Conservation (phyloP, 345 rosid genomes). For the Lumnitzera racemosa region DNA sequence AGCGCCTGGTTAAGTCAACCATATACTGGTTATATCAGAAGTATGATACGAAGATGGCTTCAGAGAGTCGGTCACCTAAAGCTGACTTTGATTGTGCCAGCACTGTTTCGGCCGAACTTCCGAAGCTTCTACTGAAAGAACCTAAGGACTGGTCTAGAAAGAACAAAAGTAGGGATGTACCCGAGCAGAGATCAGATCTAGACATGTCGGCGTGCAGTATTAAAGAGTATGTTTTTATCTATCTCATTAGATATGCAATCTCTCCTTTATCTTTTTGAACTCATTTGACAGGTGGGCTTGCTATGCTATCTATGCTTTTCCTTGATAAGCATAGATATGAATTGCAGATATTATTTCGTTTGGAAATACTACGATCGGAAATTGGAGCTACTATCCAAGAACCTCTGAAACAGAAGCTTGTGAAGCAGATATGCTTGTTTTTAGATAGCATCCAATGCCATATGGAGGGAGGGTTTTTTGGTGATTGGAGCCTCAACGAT, state of each 20-base stretch:
- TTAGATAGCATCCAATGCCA: conserved; percentile 73
- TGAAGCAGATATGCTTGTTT: conserved; percentile 67
- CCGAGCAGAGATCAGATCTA: conserved; percentile 23
- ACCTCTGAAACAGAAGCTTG: conserved; percentile 55
- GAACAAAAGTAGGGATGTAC: conserved; percentile 29
- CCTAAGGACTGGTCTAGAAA: conserved; percentile 59
- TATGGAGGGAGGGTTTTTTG: conserved; percentile 82
- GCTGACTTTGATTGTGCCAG: conserved; percentile 17
- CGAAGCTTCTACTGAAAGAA: conserved; percentile 51
- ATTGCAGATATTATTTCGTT: conserved; percentile 81
- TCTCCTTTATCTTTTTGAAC: conserved; percentile 5
- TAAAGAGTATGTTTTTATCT: conserved; percentile 71
- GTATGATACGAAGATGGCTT: conserved; percentile 24
- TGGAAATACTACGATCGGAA: conserved; percentile 83
- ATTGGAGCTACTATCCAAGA: conserved; percentile 41
- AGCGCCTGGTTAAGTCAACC: conserved; percentile 62
- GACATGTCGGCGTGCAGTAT: conserved; percentile 30
- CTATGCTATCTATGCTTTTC: conserved; percentile 19
- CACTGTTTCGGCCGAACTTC: conserved; percentile 39
- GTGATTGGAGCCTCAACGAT: conserved; percentile 85
- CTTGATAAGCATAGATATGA: conserved; percentile 69
- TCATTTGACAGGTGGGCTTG: background rate
- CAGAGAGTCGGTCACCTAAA: conserved; percentile 33
- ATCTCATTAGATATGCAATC: conserved; percentile 2
- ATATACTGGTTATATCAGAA: conserved; percentile 53